phyloP scores from a whole-genome alignment of 495 filamentous ascomycete species.

The Clavariopsis aquatica region DNA sequence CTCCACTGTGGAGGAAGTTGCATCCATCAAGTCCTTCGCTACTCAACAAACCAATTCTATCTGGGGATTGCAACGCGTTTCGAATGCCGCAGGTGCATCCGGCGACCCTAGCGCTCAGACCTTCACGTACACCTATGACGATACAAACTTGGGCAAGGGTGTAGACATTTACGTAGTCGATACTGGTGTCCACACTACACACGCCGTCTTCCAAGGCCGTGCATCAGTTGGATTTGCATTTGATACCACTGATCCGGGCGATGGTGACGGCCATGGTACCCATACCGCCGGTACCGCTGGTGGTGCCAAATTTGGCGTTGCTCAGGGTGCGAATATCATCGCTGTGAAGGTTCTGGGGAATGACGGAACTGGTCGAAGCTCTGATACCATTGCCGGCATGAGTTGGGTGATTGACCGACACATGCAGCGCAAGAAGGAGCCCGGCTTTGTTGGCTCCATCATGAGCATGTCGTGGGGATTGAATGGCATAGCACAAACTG shows the following conservation, averaged over 20 bases:
- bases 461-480: slow-evolving; percentile 50
- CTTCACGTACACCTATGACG: slow-evolving; percentile 50
- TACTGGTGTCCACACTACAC: slow-evolving; percentile 51
- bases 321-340: slow-evolving; percentile 47
- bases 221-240: slow-evolving; percentile 47
- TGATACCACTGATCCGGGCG: slow-evolving; percentile 35
- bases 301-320: slow-evolving; percentile 44
- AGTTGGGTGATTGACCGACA: slow-evolving; percentile 45
- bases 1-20: slow-evolving; percentile 44
- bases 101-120: slow-evolving; percentile 35
- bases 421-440: slow-evolving; percentile 38
- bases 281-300: slow-evolving; percentile 49
- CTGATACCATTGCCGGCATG: slow-evolving; percentile 46
- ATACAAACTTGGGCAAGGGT: slow-evolving; percentile 44
- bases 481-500: slow-evolving; percentile 19
- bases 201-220: slow-evolving; percentile 49
- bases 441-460: slow-evolving; percentile 45
- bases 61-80: slow-evolving; percentile 56
- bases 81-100: slow-evolving; percentile 39
- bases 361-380: slow-evolving; percentile 41
- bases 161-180: slow-evolving; percentile 57
- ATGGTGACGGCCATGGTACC: slow-evolving; percentile 53
- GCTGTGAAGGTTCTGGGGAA: slow-evolving; percentile 48
- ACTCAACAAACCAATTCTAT: slow-evolving; percentile 39
- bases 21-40: slow-evolving; percentile 22